Evolutionary conservation across 225 moss, liverwort and hornwort species (phyloP).

Genomic region (Marchantia polymorpha): DNA sequence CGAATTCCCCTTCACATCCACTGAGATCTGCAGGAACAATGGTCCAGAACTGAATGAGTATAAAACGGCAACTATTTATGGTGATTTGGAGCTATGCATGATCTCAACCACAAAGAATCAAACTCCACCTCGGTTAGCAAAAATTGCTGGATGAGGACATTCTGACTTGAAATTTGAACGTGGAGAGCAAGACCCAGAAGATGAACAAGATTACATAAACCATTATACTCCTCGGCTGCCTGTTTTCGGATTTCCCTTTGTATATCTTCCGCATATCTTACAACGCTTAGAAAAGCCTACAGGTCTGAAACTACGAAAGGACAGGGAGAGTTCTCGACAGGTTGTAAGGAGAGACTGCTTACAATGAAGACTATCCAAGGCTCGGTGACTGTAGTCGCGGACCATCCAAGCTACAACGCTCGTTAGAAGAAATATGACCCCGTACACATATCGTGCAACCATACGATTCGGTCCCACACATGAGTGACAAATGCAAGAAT

Average conservation of each 20-base stretch:
- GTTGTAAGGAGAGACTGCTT: conserved; percentile 30
- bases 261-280: too few relatives aligned
- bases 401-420: conserved; percentile 83
- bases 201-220: too few relatives aligned
- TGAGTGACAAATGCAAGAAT: conserved; percentile 72
- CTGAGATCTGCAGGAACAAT: conserved; percentile 39
- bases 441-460: conserved; percentile 84
- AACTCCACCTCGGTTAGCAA: too few relatives aligned
- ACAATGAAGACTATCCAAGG: conserved; percentile 62
- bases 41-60: background rate
- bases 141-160: too few relatives aligned
- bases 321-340: too few relatives aligned
- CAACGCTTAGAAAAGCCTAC: too few relatives aligned
- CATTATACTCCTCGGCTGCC: too few relatives aligned
- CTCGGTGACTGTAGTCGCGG: conserved; percentile 75
- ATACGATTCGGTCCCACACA: conserved; percentile 76
- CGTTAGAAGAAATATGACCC: conserved; percentile 69
- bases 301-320: too few relatives aligned
- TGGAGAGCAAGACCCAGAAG: too few relatives aligned
- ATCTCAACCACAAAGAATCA: too few relatives aligned
- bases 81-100: background rate
- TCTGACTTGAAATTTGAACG: too few relatives aligned
- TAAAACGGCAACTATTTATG: background rate
- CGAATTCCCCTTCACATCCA: conserved; percentile 34
- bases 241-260: too few relatives aligned